phyloP scores from a whole-genome alignment of 1,284 basidiomycete genomes.

The Sporisorium sorghi region DNA sequence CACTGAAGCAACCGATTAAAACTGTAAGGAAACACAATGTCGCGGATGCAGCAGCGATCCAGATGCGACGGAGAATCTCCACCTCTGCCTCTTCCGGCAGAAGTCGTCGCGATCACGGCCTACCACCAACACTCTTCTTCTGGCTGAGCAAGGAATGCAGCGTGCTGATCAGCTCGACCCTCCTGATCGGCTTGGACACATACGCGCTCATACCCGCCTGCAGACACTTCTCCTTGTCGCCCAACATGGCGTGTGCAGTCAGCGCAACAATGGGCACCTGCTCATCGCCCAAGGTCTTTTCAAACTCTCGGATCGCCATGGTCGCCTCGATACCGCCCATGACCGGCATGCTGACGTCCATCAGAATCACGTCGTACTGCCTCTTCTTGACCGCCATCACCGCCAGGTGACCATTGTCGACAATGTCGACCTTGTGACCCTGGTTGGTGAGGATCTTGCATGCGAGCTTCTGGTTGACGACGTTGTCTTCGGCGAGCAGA shows the following conservation, averaged over 20 bases:
- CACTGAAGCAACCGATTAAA: background rate
- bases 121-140: constrained; percentile 40
- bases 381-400: constrained; percentile 87
- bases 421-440: constrained; percentile 94
- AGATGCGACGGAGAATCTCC: background rate
- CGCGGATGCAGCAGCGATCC: background rate
- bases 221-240: constrained; percentile 68
- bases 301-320: constrained; percentile 80
- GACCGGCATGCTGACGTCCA: constrained; percentile 84
- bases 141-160: constrained; percentile 58
- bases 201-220: constrained; percentile 67
- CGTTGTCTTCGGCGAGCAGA: constrained; percentile 95
- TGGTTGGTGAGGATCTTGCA: constrained; percentile 97
- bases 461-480: constrained; percentile 96
- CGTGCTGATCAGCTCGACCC: constrained; percentile 64
- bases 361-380: constrained; percentile 78
- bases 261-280: constrained; percentile 94
- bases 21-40: background rate
- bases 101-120: constrained; percentile 13
- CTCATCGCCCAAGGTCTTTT: constrained; percentile 78
- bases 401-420: constrained; percentile 93
- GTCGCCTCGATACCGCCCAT: constrained; percentile 74
- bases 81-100: constrained; percentile 22
- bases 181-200: constrained; percentile 64
- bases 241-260: constrained; percentile 80